Evolutionary conservation across 768 basidiomycete species (phyloP), one percentile per base, ranked within the genome.

Genomic region (Leucosporidium creatinivorum): DNA sequence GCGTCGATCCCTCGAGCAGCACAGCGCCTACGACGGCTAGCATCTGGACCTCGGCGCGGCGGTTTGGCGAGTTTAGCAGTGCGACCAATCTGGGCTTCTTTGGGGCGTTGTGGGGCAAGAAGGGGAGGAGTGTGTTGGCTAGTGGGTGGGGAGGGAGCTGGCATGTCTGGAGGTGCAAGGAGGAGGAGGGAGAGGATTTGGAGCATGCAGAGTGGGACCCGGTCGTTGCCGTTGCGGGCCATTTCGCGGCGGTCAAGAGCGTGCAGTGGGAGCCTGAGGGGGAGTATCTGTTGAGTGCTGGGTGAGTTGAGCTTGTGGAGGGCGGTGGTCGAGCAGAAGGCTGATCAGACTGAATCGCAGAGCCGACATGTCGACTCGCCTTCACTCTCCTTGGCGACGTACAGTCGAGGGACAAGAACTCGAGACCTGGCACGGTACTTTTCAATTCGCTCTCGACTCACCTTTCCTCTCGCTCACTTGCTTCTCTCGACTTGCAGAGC

Each of bases 101-200:
- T 51, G 93, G 93, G 3, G 92, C 89, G 0, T 72, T 91, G 8
- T 99, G 93, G 93, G 84, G 83, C 1, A 77, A 76, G 33, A 77
- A 80, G 23, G 87, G 87, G 0, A 74, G 77, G 28, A 86, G 89
- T 51, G 87, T 85, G 0, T 74, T 94, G 23, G 89, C 89, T 3
- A 89, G 87, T 85, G 93, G 93, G 0, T 99, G 96, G 96, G 86
- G 86, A 58, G 96, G 96, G 39, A 89, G 91, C 1, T 93, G 91
- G 88, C 83, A 94, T 73, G 83, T 91, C 39, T 99, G 96, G 94
- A 75, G 6, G 83, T 85, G 69, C 67, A 69, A 17, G 3, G 62
- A 31, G 26, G 52, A n/a, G 21, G 54, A 48, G n/a, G n/a, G n/a
- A 76, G 77, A 4, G 33, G 44, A 44, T 44, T 44, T 44, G 39